A percentile compares a stretch with the other conserved stretches of the same genome.
Evolutionary conservation across 805 yeast genomes (phyloP).

Genomic region (Lachancea thermotolerans): DNA sequence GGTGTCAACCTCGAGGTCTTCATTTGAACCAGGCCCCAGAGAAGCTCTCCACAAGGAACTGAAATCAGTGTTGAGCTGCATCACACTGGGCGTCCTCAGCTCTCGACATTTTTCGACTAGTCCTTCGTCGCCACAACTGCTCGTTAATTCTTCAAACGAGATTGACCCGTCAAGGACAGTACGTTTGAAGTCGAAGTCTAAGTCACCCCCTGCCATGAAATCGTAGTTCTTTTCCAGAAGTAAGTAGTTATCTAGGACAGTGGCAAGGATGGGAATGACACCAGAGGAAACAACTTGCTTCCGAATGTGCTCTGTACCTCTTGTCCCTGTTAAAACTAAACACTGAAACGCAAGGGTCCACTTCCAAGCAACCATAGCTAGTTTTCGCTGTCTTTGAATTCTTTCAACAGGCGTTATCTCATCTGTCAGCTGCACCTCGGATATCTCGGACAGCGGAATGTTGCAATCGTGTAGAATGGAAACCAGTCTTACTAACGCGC

Average conservation of each 20-base stretch:
- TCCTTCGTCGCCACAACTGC: neutral
- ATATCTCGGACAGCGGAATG: conserved; percentile 18
- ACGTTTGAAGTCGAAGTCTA: conserved; percentile 2
- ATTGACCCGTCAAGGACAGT: neutral
- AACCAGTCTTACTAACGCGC: conserved; percentile 85
- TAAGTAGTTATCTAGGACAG: conserved; percentile 83
- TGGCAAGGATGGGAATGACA: conserved; percentile 81
- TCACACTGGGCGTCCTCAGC: conserved; percentile 2
- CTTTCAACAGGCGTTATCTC: conserved; percentile 16
- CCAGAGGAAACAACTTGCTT: conserved; percentile 88
- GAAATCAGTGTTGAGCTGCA: conserved; percentile 3
- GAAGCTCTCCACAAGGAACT: conserved; percentile 1
- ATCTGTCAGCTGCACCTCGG: conserved; percentile 15
- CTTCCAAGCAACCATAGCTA: conserved; percentile 80
- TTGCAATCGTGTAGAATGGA: conserved; percentile 80
- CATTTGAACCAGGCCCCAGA: neutral
- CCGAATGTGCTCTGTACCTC: conserved; percentile 84
- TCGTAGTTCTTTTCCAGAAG: conserved; percentile 34
- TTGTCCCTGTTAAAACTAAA: conserved; percentile 80
- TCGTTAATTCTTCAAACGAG: neutral
- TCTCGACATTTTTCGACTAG: neutral
- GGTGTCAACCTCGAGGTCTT: neutral
- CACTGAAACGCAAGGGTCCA: conserved; percentile 96
- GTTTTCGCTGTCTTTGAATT: conserved; percentile 30
- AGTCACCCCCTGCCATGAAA: conserved; percentile 10